Evolutionary conservation across 352 stramenopile genomes (phyloP).

Genomic region (Pseudoperonospora humuli): DNA sequence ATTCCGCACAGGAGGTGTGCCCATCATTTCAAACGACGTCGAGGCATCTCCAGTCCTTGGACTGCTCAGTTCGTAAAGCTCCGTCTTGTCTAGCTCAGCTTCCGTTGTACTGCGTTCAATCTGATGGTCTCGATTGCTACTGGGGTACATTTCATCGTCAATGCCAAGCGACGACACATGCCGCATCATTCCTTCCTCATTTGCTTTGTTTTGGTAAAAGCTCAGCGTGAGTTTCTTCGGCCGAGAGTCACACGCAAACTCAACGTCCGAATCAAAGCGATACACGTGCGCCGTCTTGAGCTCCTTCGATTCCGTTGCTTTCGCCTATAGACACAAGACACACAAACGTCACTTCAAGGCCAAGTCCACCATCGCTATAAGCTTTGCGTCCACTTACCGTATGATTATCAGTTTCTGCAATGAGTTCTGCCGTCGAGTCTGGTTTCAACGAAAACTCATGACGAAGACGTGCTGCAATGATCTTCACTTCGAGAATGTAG

Average conservation of each 20-base stretch:
- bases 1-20: slow-evolving; percentile 35
- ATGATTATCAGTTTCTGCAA: slow-evolving; percentile 62
- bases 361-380: background rate
- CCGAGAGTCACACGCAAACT: slow-evolving; percentile 57
- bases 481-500: slow-evolving; percentile 79
- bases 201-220: slow-evolving; percentile 52
- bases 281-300: slow-evolving; percentile 74
- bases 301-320: slow-evolving; percentile 57
- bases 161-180: slow-evolving; percentile 50
- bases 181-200: slow-evolving; percentile 13
- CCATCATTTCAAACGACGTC: slow-evolving; percentile 63
- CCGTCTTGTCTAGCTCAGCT: slow-evolving; percentile 10
- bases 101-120: slow-evolving; percentile 9
- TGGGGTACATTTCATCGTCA: slow-evolving; percentile 49
- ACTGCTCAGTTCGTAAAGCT: slow-evolving; percentile 33
- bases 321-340: slow-evolving; percentile 18
- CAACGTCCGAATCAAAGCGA: slow-evolving; percentile 70
- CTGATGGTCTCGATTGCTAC: slow-evolving; percentile 15
- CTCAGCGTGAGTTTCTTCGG: slow-evolving; percentile 64
- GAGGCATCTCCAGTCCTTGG: slow-evolving; percentile 44
- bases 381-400: slow-evolving; percentile 20
- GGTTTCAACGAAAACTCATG: slow-evolving; percentile 55
- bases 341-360: background rate
- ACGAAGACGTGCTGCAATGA: slow-evolving; percentile 64
- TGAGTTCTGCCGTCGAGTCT: slow-evolving; percentile 49